Evolutionary conservation across 1,284 basidiomycete genomes (phyloP).

Genomic region (Ganoderma lucidum): DNA sequence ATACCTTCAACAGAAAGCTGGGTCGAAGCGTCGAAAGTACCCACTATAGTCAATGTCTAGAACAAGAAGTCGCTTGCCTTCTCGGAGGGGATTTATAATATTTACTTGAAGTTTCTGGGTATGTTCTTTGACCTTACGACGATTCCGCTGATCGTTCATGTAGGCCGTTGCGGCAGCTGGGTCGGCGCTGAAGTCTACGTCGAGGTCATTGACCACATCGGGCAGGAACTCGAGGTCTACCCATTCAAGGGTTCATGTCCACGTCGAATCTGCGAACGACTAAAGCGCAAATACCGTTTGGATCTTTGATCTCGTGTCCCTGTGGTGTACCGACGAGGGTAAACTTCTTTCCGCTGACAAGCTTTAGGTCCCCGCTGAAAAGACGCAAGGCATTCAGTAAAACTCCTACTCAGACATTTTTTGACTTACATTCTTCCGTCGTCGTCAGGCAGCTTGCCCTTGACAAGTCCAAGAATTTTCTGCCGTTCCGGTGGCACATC

Average conservation of each 20-base stretch:
- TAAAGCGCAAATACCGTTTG: conserved; percentile 49
- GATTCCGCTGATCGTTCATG: conserved; percentile 77
- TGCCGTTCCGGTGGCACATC: conserved; percentile 87
- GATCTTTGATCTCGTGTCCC: conserved; percentile 85
- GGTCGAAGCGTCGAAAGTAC: conserved; percentile 28
- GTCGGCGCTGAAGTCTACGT: conserved; percentile 76
- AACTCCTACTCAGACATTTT: background rate
- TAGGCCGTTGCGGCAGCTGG: conserved; percentile 65
- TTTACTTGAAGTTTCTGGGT: conserved; percentile 72
- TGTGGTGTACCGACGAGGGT: conserved; percentile 84
- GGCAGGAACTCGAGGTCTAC: conserved; percentile 73
- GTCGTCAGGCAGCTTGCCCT: conserved; percentile 84
- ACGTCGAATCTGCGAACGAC: background rate
- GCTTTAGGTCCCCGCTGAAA: conserved; percentile 64
- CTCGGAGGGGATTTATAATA: conserved; percentile 78
- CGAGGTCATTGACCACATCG: conserved; percentile 82
- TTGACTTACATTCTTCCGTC: conserved; percentile 67
- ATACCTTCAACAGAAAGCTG: conserved; percentile 2
- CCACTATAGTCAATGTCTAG: conserved; percentile 91
- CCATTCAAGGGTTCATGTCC: background rate
- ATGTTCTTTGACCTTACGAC: conserved; percentile 79
- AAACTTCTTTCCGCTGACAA: conserved; percentile 74
- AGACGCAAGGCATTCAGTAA: conserved; percentile 7
- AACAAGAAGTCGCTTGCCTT: conserved; percentile 83
- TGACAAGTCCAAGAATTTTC: conserved; percentile 88